Evolutionary conservation across 306 rosid genomes (phyloP).

Genomic region (Begonia fuchsioides): DNA sequence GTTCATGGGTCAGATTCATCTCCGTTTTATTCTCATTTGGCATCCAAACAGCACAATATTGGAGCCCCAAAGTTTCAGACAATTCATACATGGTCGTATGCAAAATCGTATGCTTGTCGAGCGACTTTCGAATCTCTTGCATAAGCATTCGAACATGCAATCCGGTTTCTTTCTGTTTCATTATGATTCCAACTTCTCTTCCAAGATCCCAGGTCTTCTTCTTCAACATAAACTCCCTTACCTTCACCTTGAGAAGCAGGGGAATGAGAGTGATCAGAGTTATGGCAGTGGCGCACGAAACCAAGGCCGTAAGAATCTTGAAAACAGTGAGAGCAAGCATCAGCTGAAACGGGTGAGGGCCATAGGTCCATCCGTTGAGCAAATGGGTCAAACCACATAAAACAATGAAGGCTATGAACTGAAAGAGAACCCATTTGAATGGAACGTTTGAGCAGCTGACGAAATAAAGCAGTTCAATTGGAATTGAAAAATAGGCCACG

Average conservation of each 20-base stretch:
- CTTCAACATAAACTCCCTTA: slow-evolving; percentile 90
- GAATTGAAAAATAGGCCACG: slow-evolving; percentile 96
- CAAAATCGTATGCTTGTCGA: slow-evolving; percentile 71
- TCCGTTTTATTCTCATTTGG: slow-evolving; percentile 69
- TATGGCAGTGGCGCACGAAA: slow-evolving; percentile 94
- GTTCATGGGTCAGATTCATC: slow-evolving; percentile 79
- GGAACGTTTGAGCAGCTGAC: slow-evolving; percentile 96
- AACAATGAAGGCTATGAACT: slow-evolving; percentile 94
- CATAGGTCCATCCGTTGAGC: slow-evolving; percentile 97
- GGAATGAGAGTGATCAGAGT: slow-evolving; percentile 92
- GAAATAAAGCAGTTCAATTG: slow-evolving; percentile 85
- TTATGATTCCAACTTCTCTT: slow-evolving; percentile 71
- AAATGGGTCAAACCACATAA: slow-evolving; percentile 92
- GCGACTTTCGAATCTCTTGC: slow-evolving; percentile 95
- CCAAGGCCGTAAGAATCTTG: slow-evolving; percentile 93
- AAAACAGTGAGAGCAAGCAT: slow-evolving; percentile 91
- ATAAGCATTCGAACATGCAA: slow-evolving; percentile 95
- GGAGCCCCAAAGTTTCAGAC: slow-evolving; percentile 78
- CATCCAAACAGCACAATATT: slow-evolving; percentile 99
- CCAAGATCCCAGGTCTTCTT: slow-evolving; percentile 99
- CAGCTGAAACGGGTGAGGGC: slow-evolving; percentile 92
- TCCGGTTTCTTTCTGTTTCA: slow-evolving; percentile 83
- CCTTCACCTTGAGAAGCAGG: slow-evolving; percentile 93
- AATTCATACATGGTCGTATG: slow-evolving; percentile 86
- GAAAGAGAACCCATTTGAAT: slow-evolving; percentile 92